These are phyloP conservation scores for Oidiodendron maius DNA, from an alignment of 495 filamentous ascomycete species.

Conservation along the genomic window DNA sequence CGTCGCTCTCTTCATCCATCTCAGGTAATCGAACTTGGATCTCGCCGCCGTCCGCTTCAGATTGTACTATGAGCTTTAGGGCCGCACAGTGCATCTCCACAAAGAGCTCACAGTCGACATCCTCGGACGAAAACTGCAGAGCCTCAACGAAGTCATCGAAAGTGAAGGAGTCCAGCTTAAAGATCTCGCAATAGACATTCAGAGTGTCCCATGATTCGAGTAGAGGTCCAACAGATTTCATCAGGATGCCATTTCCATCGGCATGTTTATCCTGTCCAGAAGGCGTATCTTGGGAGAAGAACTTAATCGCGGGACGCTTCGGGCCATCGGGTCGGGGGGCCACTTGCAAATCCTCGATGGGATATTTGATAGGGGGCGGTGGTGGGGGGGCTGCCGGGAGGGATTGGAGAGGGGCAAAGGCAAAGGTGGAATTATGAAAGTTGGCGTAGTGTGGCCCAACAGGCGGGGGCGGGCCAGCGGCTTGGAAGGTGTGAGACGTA, in stretches of 20 bases:
- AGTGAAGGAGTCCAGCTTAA: slow-evolving; percentile 90
- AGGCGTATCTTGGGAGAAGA: slow-evolving; percentile 57
- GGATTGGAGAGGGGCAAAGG: slow-evolving; percentile 16
- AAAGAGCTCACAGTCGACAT: slow-evolving; percentile 79
- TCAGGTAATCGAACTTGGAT: slow-evolving; percentile 75
- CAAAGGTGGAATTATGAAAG: slow-evolving; percentile 19
- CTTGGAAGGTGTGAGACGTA: slow-evolving; percentile 23
- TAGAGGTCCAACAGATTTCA: slow-evolving; percentile 73
- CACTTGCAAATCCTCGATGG: slow-evolving; percentile 88
- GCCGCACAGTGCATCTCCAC: slow-evolving; percentile 89
- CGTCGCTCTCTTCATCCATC: slow-evolving; percentile 60
- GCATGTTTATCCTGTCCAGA: slow-evolving; percentile 24
- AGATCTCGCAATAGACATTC: slow-evolving; percentile 92
- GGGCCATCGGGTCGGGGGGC: slow-evolving; percentile 50
- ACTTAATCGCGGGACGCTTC: slow-evolving; percentile 69
- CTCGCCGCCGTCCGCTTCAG: slow-evolving; percentile 68
- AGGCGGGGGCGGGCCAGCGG: slow-evolving; percentile 11
- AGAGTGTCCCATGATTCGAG: slow-evolving; percentile 93
- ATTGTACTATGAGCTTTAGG: slow-evolving; percentile 77
- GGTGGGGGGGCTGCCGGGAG: slow-evolving; percentile 54
- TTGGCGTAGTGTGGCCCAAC: slow-evolving; percentile 15
- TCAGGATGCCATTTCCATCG: slow-evolving; percentile 54
- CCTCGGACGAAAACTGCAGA: slow-evolving; percentile 70
- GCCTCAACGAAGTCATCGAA: slow-evolving; percentile 95
- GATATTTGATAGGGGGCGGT: slow-evolving; percentile 82